These are phyloP conservation scores for Populus hybrid DNA, from an alignment of 441 rosid genomes.

Conservation along the genomic window DNA sequence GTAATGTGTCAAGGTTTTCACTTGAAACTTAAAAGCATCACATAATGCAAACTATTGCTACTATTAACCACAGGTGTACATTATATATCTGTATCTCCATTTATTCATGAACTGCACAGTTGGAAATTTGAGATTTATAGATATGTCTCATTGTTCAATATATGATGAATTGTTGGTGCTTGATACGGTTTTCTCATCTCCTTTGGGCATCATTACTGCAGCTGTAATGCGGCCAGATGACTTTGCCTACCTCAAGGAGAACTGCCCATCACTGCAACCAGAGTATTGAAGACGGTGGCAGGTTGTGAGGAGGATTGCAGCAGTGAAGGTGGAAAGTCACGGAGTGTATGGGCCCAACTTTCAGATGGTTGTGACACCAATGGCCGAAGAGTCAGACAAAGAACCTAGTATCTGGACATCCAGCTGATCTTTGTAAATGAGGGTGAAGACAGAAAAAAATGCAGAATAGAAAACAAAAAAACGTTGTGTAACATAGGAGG, in stretches of 20 bases:
- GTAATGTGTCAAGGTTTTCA: background rate
- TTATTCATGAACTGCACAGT: no score
- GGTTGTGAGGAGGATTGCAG: constrained; percentile 71
- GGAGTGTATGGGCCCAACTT: constrained; percentile 85
- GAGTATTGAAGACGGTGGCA: constrained; percentile 54
- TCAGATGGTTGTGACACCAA: constrained; percentile 75
- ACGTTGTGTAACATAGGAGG: constrained; percentile 1
- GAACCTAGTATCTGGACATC: constrained; percentile 31
- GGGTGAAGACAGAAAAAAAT: background rate
- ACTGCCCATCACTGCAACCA: constrained; percentile 44
- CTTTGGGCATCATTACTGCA: constrained; percentile 25
- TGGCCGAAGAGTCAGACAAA: constrained; percentile 71
- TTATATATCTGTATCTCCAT: background rate
- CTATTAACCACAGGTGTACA: background rate
- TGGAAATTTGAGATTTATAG: no score
- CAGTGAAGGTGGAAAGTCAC: constrained; percentile 62
- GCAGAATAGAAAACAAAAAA: background rate
- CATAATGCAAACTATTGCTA: background rate
- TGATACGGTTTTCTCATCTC: background rate
- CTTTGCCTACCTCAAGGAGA: constrained; percentile 50
- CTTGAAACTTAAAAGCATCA: background rate
- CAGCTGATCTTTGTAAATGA: constrained; percentile 17
- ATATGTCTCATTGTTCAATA: background rate
- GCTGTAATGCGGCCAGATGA: constrained; percentile 68
- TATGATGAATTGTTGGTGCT: background rate